Evolutionary conservation across 139 green algal genomes (phyloP).

Genomic region (Ostreobium quekettii): DNA sequence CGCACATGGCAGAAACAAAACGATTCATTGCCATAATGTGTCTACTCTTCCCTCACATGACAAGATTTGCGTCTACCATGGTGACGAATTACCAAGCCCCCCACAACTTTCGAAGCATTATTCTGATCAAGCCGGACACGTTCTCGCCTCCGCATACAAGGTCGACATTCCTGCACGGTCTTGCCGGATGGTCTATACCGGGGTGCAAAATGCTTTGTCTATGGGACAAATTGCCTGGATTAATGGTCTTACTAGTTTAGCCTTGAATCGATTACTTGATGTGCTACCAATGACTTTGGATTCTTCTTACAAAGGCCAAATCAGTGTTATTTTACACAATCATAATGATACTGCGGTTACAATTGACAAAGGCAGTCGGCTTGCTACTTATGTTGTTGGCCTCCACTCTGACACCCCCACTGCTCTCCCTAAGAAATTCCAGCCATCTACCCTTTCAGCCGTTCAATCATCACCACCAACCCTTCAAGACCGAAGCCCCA

Average conservation of each 20-base stretch:
- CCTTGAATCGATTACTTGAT: not conserved
- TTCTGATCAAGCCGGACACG: not conserved
- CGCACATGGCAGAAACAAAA: not conserved
- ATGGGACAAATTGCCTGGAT: not conserved
- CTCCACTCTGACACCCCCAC: not conserved
- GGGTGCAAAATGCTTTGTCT: not conserved
- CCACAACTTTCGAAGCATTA: not conserved
- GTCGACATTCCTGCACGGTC: not conserved
- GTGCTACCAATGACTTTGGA: not conserved
- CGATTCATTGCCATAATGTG: not conserved
- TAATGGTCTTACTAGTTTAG: not conserved
- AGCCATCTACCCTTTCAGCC: too few relatives aligned
- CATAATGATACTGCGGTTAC: not conserved
- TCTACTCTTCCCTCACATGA: not conserved
- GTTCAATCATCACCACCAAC: too few relatives aligned
- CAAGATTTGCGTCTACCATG: not conserved
- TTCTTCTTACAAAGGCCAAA: not conserved
- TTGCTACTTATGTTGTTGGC: conserved; percentile 6
- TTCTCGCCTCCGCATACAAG: not conserved
- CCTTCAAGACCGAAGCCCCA: too few relatives aligned
- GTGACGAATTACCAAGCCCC: not conserved
- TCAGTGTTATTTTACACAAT: conserved; percentile 8
- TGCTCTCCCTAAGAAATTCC: too few relatives aligned
- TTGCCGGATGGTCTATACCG: not conserved
- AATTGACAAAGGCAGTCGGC: not conserved